A percentile compares a stretch with the other conserved stretches of the same genome.
Conservation (phyloP, 169 alveolate genomes). For the Plasmodium yoelii region DNA sequence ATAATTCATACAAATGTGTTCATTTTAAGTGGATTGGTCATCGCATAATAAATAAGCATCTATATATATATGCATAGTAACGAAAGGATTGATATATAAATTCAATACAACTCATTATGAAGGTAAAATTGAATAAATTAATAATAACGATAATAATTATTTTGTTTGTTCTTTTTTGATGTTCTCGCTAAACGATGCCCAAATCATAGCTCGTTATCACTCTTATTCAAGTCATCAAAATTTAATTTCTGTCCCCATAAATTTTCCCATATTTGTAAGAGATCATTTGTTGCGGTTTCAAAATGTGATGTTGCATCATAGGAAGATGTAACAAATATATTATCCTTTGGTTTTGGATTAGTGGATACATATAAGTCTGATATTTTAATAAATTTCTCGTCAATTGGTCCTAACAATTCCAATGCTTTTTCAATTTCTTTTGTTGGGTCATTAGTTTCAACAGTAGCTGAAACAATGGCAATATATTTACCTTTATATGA, state of each 20-base stretch:
- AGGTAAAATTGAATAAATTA: no score
- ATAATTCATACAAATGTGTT: no score
- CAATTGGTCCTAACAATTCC: slow-evolving; percentile 93
- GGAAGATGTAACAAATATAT: slow-evolving; percentile 93
- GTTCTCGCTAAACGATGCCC: no score
- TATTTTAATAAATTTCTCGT: slow-evolving; percentile 92
- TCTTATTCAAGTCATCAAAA: slow-evolving; percentile 63
- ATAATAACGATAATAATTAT: no score
- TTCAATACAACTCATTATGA: no score
- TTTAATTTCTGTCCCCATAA: slow-evolving; percentile 70
- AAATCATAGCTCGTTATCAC: slow-evolving; percentile 19
- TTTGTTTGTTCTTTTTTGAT: no score
- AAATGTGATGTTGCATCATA: slow-evolving; percentile 98
- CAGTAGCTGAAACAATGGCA: slow-evolving; percentile 96
- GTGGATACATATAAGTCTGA: slow-evolving; percentile 93
- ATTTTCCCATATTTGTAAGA: slow-evolving; percentile 88
- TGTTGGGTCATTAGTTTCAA: slow-evolving; percentile 95
- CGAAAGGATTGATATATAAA: no score
- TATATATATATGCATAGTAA: no score
- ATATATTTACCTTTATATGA: slow-evolving; percentile 95
- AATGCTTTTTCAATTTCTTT: slow-evolving; percentile 95
- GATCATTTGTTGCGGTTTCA: slow-evolving; percentile 97
- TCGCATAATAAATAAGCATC: no score
- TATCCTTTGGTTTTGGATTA: slow-evolving; percentile 89
- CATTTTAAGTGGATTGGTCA: no score